Base-by-base conservation (phyloP, 345 rosid genomes). In the Citropsis articulata region DNA sequence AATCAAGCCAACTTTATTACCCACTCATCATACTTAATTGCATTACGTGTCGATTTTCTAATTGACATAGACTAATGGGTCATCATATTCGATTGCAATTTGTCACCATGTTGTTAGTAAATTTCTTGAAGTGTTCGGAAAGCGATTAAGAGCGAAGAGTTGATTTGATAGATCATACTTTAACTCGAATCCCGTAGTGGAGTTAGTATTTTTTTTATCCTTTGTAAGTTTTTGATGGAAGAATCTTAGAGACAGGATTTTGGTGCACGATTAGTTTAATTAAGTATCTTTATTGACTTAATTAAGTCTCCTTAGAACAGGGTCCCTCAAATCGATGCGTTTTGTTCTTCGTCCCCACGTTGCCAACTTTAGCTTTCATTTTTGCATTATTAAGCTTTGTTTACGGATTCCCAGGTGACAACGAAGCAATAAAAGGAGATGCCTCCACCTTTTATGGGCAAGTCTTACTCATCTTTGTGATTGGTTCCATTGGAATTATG, bases 1-100 rank as follows among this genome's bases (percentile, higher is more conserved):
- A 56, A 77, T 69, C 30, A 80, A 45, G 18, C 69, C 83, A 62
- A 57, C 73, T 69, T 50, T 53, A 25, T 25, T 75, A 42, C 66
- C 30, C 61, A n/a, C 68, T 35, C 12, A 30, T 1, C 22, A 21
- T 31, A 71, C 45, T 72, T n/a, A 33, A 35, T n/a, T 60, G 2
- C 5, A 66, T 66, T 48, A 21, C 75, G 55, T 50, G 75, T 69
- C 78, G 19, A 79, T 61, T 60, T 57, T 27, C 31, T n/a, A 33
- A 22, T 2, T 5, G 18, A 64, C 9, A 38, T 5, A 8, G 64
- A 31, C 40, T 36, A 40, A 38, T 19, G 30, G 24, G 42, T 35
- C 53, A 24, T 66, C 38, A 42, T 6, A n/a, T 2, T 9, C 59
- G 2, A 35, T 38, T 5, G 48, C 30, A 30, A 64, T 31, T 45